phyloP scores from a whole-genome alignment of 257 asterid species.

The Ilex aquifolium region DNA sequence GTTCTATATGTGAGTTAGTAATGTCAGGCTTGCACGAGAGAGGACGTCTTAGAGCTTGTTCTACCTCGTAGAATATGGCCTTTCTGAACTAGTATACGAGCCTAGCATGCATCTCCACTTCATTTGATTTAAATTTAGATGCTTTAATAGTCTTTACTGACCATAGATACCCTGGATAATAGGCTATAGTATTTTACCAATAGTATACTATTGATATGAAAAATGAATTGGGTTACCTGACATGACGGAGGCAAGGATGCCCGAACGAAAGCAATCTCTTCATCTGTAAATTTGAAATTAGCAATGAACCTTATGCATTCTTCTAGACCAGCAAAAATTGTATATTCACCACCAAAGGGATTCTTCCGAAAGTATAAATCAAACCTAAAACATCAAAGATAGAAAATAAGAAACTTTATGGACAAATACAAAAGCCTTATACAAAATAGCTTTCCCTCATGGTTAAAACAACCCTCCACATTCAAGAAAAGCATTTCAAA shows the following conservation, averaged over 20 bases:
- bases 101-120: too few relatives aligned
- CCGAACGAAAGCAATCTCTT: constrained; percentile 70
- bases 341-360: constrained; percentile 97
- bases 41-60: not conserved
- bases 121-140: too few relatives aligned
- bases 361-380: constrained; percentile 77
- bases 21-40: constrained; percentile 87
- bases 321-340: constrained; percentile 93
- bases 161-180: too few relatives aligned
- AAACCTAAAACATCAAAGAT: constrained; percentile 49
- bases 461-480: too few relatives aligned
- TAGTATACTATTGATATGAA: not conserved
- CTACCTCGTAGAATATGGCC: too few relatives aligned
- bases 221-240: constrained; percentile 48
- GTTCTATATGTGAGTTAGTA: constrained; percentile 26
- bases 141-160: too few relatives aligned
- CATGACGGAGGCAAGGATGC: constrained; percentile 71
- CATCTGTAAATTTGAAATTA: constrained; percentile 67
- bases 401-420: constrained; percentile 9
- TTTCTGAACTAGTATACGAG: too few relatives aligned
- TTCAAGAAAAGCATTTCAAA: too few relatives aligned
- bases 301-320: constrained; percentile 92
- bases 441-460: too few relatives aligned
- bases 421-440: too few relatives aligned
- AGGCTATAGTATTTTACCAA: too few relatives aligned